These are phyloP conservation scores for Nadsonia starkeyi-henricii DNA, from an alignment of 1,139 yeast species.

Conservation along the genomic window DNA sequence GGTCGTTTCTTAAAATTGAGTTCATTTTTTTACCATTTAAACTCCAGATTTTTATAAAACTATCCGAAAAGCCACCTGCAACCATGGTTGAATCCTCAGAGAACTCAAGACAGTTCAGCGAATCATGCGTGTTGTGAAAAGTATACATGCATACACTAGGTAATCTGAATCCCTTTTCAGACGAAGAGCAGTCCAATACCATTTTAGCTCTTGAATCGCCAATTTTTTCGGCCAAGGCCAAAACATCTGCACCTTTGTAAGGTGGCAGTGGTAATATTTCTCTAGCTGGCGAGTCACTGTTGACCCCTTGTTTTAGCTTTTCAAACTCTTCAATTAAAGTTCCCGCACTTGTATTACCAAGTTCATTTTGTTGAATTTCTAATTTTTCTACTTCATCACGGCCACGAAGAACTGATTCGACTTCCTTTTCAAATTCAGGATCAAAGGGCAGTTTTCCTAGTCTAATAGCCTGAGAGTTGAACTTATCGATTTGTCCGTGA, in stretches of 20 bases:
- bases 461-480: slow-evolving; percentile 60
- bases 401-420: slow-evolving; percentile 67
- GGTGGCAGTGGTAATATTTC: slow-evolving; percentile 77
- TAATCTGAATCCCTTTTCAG: slow-evolving; percentile 32
- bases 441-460: slow-evolving; percentile 79
- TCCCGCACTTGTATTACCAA: slow-evolving; percentile 19
- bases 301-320: slow-evolving; percentile 22
- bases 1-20: slow-evolving; percentile 51
- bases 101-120: slow-evolving; percentile 69
- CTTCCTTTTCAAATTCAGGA: slow-evolving; percentile 69
- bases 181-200: slow-evolving; percentile 50
- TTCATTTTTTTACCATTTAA: slow-evolving; percentile 76
- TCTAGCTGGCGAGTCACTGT: slow-evolving; percentile 52
- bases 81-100: slow-evolving; percentile 76
- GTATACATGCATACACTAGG: slow-evolving; percentile 98
- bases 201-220: slow-evolving; percentile 73
- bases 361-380: slow-evolving; percentile 7
- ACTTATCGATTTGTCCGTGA: slow-evolving; percentile 31
- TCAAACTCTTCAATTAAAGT: slow-evolving; percentile 36
- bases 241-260: slow-evolving; percentile 65
- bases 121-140: slow-evolving; percentile 87
- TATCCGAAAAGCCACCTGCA: slow-evolving; percentile 92
- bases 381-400: slow-evolving; percentile 42
- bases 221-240: slow-evolving; percentile 60
- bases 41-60: slow-evolving; percentile 83